A percentile compares a stretch with the other conserved stretches of the same genome.
These are phyloP conservation scores for Lolium rigidum DNA, from an alignment of 176 grass and related monocot species.

Conservation along the genomic window DNA sequence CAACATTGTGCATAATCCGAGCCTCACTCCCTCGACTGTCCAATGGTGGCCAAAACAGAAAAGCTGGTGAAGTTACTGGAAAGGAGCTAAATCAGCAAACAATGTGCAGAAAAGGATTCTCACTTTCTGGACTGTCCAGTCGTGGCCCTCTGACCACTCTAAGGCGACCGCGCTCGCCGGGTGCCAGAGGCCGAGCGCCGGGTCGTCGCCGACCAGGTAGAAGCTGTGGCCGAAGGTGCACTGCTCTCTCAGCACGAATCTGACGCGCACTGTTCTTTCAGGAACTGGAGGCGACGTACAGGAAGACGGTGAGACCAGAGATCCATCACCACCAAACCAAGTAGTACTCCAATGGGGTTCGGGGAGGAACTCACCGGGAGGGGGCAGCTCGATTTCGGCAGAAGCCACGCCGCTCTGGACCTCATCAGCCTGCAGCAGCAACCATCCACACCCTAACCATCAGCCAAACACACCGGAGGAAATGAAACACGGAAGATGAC, in stretches of 20 bases:
- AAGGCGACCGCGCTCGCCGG: slow-evolving; percentile 46
- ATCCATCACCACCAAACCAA: background rate
- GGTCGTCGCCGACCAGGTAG: slow-evolving; percentile 54
- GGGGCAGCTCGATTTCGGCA: background rate
- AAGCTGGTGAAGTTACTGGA: too few relatives aligned
- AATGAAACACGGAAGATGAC: background rate
- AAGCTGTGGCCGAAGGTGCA: slow-evolving; percentile 57
- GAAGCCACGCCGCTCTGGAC: background rate
- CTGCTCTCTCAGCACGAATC: slow-evolving; percentile 48
- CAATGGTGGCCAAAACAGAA: slow-evolving; percentile 44
- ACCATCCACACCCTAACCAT: background rate
- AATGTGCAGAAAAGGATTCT: too few relatives aligned
- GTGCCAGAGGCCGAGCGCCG: slow-evolving; percentile 66
- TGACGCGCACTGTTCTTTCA: slow-evolving; percentile 37
- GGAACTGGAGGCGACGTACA: background rate
- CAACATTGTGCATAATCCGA: background rate
- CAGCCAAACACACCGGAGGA: background rate
- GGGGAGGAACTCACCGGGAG: slow-evolving; percentile 10
- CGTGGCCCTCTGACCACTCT: slow-evolving; percentile 61
- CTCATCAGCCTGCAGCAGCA: slow-evolving; percentile 40
- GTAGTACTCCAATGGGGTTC: too few relatives aligned
- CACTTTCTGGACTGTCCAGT: slow-evolving; percentile 64
- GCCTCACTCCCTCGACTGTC: slow-evolving; percentile 62
- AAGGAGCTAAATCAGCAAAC: too few relatives aligned
- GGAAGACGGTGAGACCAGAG: background rate